Evolutionary conservation across 768 basidiomycete genomes (phyloP).

Genomic region (Pleurotus ostreatus): DNA sequence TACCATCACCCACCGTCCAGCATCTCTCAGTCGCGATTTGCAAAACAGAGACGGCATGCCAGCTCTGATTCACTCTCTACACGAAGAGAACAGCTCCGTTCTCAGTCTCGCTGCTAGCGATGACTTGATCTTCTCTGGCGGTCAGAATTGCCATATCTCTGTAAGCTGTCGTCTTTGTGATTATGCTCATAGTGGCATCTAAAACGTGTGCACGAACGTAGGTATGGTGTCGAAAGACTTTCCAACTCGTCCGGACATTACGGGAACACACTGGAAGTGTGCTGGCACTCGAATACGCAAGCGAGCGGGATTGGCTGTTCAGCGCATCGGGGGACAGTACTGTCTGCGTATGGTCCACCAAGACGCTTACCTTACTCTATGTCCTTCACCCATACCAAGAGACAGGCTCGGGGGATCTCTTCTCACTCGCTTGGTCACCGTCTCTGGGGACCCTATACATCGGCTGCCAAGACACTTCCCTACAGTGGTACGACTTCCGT

Average conservation of each 20-base stretch:
- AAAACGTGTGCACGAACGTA: slow-evolving; percentile 22
- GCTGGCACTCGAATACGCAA: slow-evolving; percentile 71
- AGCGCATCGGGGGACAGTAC: slow-evolving; percentile 92
- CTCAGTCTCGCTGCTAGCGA: slow-evolving; percentile 73
- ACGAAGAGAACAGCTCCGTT: slow-evolving; percentile 65
- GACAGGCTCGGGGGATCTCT: slow-evolving; percentile 81
- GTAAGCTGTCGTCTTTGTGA: slow-evolving; percentile 34
- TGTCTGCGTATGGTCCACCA: slow-evolving; percentile 83
- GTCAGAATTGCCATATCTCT: slow-evolving; percentile 72
- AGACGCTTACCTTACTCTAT: slow-evolving; percentile 60
- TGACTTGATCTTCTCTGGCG: slow-evolving; percentile 76
- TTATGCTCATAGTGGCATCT: background rate
- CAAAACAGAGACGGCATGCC: slow-evolving; percentile 40
- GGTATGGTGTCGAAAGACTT: slow-evolving; percentile 83
- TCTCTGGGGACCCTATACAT: slow-evolving; percentile 69
- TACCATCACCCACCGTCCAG: slow-evolving; percentile 23
- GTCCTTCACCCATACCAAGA: slow-evolving; percentile 77
- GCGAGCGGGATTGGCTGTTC: slow-evolving; percentile 80
- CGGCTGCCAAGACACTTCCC: slow-evolving; percentile 89
- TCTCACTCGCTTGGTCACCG: slow-evolving; percentile 78
- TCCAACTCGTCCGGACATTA: slow-evolving; percentile 64
- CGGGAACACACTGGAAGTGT: slow-evolving; percentile 84
- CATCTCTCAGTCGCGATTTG: slow-evolving; percentile 57
- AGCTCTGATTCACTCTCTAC: slow-evolving; percentile 62
- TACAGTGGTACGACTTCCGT: slow-evolving; percentile 80